phyloP scores from a whole-genome alignment of 2,329 filamentous ascomycete genomes.

The Aspergillus luchuensis region DNA sequence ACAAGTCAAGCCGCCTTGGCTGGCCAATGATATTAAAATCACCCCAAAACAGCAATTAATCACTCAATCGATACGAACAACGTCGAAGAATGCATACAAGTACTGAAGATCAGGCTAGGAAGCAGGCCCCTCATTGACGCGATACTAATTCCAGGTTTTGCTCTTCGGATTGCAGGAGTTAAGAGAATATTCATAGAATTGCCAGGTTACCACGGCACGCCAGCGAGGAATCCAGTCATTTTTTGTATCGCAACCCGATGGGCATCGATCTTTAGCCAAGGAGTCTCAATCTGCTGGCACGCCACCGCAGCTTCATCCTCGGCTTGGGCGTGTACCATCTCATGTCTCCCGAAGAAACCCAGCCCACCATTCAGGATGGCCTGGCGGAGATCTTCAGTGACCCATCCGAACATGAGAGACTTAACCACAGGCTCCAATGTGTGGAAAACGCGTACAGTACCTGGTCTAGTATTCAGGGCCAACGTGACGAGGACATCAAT shows the following conservation, averaged over 20 bases:
- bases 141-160: not conserved
- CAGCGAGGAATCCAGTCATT: not conserved
- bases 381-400: not conserved
- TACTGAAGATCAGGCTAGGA: not conserved
- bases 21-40: not conserved
- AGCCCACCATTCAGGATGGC: not conserved
- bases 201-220: not conserved
- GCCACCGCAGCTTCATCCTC: not conserved
- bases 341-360: not conserved
- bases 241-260: not conserved
- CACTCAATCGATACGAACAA: not conserved
- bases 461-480: slow-evolving; percentile 16
- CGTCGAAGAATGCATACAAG: not conserved
- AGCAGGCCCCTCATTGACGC: not conserved
- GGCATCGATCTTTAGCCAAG: not conserved
- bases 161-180: not conserved
- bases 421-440: slow-evolving; percentile 16
- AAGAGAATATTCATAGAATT: not conserved
- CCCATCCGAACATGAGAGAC: slow-evolving; percentile 13
- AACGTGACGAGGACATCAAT: slow-evolving; percentile 15
- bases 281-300: not conserved
- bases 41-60: not conserved
- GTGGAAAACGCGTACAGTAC: slow-evolving; percentile 17
- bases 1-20: not conserved
- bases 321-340: not conserved